Percentiles rank a stretch among this genome's conserved stretches.
phyloP scores from a whole-genome alignment of 306 rosid genomes.

The Castanospermum australe region DNA sequence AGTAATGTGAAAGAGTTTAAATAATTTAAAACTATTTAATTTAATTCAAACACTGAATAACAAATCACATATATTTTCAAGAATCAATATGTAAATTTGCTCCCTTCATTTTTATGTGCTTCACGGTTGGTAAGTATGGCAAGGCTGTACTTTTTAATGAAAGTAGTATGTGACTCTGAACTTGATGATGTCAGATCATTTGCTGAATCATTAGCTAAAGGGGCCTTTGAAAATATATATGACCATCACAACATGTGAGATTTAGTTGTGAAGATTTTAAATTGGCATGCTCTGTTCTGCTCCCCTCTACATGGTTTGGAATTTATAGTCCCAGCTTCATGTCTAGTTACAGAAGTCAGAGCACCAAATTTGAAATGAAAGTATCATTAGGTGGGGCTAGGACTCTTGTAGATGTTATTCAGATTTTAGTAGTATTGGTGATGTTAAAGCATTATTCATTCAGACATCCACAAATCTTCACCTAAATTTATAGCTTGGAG shows the following conservation, averaged over 20 bases:
- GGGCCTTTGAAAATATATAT: background rate
- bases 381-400: too few relatives aligned
- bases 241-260: background rate
- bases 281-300: background rate
- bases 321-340: background rate
- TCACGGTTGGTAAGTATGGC: background rate
- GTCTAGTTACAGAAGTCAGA: background rate
- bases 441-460: too few relatives aligned
- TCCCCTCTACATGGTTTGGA: background rate
- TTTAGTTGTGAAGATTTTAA: background rate
- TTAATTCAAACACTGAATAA: too few relatives aligned
- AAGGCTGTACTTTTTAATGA: background rate
- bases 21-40: too few relatives aligned
- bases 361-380: background rate
- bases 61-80: too few relatives aligned
- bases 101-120: too few relatives aligned
- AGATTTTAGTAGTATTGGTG: too few relatives aligned
- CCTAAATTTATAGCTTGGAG: too few relatives aligned
- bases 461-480: background rate
- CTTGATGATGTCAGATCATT: conserved; percentile 10
- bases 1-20: too few relatives aligned
- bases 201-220: conserved; percentile 12
- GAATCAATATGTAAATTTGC: too few relatives aligned
- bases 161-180: conserved; percentile 19
- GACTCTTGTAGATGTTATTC: too few relatives aligned